These are phyloP conservation scores for Quercus aquifolioides DNA, from an alignment of 306 rosid genomes.

Conservation along the genomic window DNA sequence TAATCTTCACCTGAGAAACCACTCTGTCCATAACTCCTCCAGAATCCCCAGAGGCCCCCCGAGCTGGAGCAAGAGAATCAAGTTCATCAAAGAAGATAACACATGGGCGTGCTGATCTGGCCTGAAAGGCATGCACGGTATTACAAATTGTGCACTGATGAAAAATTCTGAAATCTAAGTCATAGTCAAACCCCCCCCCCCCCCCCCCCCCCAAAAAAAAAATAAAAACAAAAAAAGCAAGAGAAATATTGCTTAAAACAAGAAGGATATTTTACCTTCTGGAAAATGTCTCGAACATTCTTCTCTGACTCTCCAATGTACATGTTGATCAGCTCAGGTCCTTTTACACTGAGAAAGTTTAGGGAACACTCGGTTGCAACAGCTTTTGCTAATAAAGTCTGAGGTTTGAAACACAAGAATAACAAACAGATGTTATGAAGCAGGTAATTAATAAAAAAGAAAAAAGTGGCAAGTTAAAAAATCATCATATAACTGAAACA, in stretches of 20 bases:
- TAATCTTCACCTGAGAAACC: constrained; percentile 82
- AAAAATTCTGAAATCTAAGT: not conserved
- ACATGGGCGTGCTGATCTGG: constrained; percentile 95
- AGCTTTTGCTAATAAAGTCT: constrained; percentile 97
- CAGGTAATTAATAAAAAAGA: constrained; percentile 6
- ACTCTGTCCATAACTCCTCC: constrained; percentile 99
- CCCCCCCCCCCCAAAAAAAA: too few relatives aligned
- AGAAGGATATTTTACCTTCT: constrained; percentile 53
- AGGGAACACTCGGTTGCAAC: constrained; percentile 97
- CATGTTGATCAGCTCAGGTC: constrained; percentile 96
- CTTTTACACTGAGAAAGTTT: constrained; percentile 94
- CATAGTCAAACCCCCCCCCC: too few relatives aligned
- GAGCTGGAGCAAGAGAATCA: constrained; percentile 97
- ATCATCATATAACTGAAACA: constrained; percentile 6
- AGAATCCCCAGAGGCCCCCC: constrained; percentile 96
- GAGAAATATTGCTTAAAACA: constrained; percentile 19
- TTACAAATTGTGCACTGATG: constrained; percentile 1
- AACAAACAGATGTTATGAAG: constrained; percentile 1
- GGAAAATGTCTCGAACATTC: constrained; percentile 88
- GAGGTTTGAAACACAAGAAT: constrained; percentile 21
- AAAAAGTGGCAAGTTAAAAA: not conserved
- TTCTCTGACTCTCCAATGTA: constrained; percentile 98
- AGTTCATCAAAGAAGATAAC: constrained; percentile 96
- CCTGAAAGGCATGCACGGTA: constrained; percentile 44
- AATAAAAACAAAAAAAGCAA: not conserved